Conservation (phyloP, 371 early-diverging fungal species). For the Conidiobolus incongruus region DNA sequence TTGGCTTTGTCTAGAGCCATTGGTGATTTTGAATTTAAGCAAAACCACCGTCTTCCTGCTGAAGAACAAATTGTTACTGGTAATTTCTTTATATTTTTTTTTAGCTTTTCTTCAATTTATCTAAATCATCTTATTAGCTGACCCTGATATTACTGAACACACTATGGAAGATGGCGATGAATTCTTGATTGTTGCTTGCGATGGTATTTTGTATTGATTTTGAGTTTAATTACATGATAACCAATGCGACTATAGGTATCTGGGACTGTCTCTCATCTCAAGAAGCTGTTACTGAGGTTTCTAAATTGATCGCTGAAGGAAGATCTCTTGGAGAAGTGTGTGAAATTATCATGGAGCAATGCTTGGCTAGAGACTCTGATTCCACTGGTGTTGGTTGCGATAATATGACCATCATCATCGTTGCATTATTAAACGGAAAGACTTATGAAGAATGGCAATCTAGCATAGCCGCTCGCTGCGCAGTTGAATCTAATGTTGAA, state of each 20-base stretch:
- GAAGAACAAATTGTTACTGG: slow-evolving; percentile 80
- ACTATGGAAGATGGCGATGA: slow-evolving; percentile 48
- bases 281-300: slow-evolving; percentile 62
- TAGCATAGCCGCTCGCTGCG: slow-evolving; percentile 5
- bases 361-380: slow-evolving; percentile 62
- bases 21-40: slow-evolving; percentile 93
- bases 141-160: slow-evolving; percentile 58
- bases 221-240: background rate
- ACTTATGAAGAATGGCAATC: slow-evolving; percentile 42
- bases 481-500: too few species aligned
- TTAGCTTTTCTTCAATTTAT: background rate
- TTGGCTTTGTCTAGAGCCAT: slow-evolving; percentile 87
- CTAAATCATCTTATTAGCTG: slow-evolving; percentile 14
- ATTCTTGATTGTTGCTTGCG: slow-evolving; percentile 88
- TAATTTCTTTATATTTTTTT: slow-evolving; percentile 5
- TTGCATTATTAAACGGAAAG: slow-evolving; percentile 58
- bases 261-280: slow-evolving; percentile 93
- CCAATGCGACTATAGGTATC: slow-evolving; percentile 29
- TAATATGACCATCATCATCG: slow-evolving; percentile 92
- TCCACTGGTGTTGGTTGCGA: slow-evolving; percentile 88
- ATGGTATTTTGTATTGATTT: slow-evolving; percentile 27
- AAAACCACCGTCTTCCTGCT: slow-evolving; percentile 32
- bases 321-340: slow-evolving; percentile 33
- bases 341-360: slow-evolving; percentile 75
- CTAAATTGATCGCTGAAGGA: slow-evolving; percentile 27